phyloP scores from a whole-genome alignment of 1,139 yeast species.

The Suhomyces coccinellae region DNA sequence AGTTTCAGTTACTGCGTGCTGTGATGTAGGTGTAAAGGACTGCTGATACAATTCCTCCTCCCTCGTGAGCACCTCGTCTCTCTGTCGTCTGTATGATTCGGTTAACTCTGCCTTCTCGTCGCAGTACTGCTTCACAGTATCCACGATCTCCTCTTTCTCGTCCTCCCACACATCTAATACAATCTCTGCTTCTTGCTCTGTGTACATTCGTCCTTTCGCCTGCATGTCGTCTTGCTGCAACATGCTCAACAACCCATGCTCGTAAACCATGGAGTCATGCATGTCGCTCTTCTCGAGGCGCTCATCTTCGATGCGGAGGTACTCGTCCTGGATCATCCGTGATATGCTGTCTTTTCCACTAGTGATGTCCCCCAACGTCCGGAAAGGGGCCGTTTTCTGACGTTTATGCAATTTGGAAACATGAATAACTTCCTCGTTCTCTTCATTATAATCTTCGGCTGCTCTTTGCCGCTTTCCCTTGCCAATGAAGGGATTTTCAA shows the following conservation, averaged over 20 bases:
- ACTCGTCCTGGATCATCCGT: constrained; percentile 14
- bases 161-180: constrained; percentile 16
- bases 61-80: constrained; percentile 5
- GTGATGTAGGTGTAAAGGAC: not conserved
- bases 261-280: constrained; percentile 22
- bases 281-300: constrained; percentile 22
- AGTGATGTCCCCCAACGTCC: constrained; percentile 1
- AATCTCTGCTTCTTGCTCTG: constrained; percentile 14
- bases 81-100: not conserved
- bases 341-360: constrained; percentile 7
- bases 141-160: constrained; percentile 5
- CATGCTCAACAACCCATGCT: constrained; percentile 21
- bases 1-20: too few species aligned
- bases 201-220: constrained; percentile 9
- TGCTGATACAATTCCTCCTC: not conserved
- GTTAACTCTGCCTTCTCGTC: not conserved
- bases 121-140: not conserved
- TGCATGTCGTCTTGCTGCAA: constrained; percentile 12
- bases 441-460: constrained; percentile 1
- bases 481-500: constrained; percentile 9
- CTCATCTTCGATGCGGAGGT: constrained; percentile 13
- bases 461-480: not conserved
- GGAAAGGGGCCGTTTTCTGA: constrained; percentile 2
- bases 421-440: constrained; percentile 4
- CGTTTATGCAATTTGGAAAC: constrained; percentile 3